These are phyloP conservation scores for Papilionanthe hybrid DNA, from an alignment of 116 monocot genomes.

Conservation along the genomic window DNA sequence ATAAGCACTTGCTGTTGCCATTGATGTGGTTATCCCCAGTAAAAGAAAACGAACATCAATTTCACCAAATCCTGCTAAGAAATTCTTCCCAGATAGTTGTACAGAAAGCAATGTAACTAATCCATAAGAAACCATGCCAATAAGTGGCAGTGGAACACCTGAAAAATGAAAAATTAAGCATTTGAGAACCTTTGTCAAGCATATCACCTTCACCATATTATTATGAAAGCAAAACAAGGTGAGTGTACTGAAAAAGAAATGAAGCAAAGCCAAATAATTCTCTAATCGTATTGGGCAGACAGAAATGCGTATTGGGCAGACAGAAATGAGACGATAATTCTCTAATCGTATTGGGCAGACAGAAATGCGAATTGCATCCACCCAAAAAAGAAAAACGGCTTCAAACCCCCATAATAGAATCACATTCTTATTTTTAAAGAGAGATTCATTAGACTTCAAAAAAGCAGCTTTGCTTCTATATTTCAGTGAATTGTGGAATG, in stretches of 20 bases:
- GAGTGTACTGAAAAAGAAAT: neutral
- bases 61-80: conserved; percentile 37
- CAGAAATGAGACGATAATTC: too few species aligned
- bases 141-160: conserved; percentile 90
- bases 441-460: too few species aligned
- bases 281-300: neutral
- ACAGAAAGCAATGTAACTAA: conserved; percentile 58
- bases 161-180: conserved; percentile 20
- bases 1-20: conserved; percentile 96
- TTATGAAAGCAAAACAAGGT: neutral
- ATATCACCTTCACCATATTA: neutral
- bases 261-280: neutral
- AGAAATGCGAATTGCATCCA: neutral
- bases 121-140: conserved; percentile 83
- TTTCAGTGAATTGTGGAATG: too few species aligned
- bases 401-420: neutral
- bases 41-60: conserved; percentile 46
- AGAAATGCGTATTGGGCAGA: neutral
- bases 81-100: conserved; percentile 40
- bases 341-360: neutral
- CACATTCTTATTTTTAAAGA: too few species aligned
- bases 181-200: neutral
- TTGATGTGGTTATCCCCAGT: conserved; percentile 66
- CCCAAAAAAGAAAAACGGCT: neutral
- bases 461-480: too few species aligned